These are phyloP conservation scores for Rugonectria rugulosa DNA, from an alignment of 2,329 filamentous ascomycete species.

Conservation along the genomic window DNA sequence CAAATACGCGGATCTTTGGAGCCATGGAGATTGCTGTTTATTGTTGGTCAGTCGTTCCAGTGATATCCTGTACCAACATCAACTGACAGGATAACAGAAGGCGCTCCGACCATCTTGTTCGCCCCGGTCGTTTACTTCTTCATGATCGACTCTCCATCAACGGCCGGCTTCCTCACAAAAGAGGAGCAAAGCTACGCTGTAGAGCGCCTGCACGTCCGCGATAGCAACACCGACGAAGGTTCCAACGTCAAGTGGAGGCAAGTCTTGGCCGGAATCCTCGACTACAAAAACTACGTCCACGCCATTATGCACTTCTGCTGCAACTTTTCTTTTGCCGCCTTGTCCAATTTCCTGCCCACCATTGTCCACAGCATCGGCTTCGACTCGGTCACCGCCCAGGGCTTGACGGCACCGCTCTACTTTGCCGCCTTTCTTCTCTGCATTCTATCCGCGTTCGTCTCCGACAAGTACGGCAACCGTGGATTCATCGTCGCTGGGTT, in stretches of 20 bases:
- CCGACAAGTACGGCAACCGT: constrained; percentile 18
- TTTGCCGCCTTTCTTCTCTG: constrained; percentile 20
- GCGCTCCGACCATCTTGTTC: constrained; percentile 18
- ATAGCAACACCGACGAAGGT: constrained; percentile 16
- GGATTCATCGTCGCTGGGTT: constrained; percentile 15
- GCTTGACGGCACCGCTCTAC: constrained; percentile 20
- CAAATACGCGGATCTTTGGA: constrained; percentile 21
- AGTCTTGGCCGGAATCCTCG: constrained; percentile 14
- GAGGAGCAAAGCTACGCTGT: constrained; percentile 18
- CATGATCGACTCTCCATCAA: constrained; percentile 16
- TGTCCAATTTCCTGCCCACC: constrained; percentile 26
- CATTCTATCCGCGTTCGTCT: constrained; percentile 11
- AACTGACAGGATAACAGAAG: no score
- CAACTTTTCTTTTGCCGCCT: constrained; percentile 23
- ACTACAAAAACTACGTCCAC: constrained; percentile 24
- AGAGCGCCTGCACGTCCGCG: constrained; percentile 17
- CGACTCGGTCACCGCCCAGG: constrained; percentile 20
- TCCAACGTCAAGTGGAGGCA: constrained; percentile 20
- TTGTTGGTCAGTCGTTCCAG: background rate
- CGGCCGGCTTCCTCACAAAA: constrained; percentile 13
- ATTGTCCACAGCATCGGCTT: constrained; percentile 23
- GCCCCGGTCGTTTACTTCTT: constrained; percentile 14
- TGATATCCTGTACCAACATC: no score
- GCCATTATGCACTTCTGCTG: constrained; percentile 24
- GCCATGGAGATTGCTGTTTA: constrained; percentile 18